Conservation (phyloP, 2,329 filamentous ascomycete species). For the Beauveria medogensis region DNA sequence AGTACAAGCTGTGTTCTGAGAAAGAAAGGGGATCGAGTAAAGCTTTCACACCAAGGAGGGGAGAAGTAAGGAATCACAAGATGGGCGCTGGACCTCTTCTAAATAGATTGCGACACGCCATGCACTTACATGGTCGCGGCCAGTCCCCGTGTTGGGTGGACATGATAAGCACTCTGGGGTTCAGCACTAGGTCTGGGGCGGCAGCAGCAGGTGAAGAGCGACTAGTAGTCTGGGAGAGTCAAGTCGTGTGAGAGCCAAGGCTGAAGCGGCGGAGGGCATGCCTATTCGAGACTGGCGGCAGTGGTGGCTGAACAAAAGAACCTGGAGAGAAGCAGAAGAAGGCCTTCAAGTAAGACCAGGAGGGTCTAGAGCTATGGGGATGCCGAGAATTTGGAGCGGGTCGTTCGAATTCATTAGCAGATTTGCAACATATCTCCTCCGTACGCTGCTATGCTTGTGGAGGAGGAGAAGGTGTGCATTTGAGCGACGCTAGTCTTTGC, state of each 20-base stretch:
- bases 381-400: slow-evolving; percentile 4
- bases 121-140: not conserved
- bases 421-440: not conserved
- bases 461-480: slow-evolving; percentile 3
- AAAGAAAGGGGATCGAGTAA: not conserved
- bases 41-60: not conserved
- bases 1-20: not conserved
- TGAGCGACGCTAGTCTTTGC: not conserved
- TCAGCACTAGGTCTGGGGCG: not conserved
- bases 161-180: slow-evolving; percentile 6
- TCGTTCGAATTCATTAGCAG: not conserved
- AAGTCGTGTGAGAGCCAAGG: slow-evolving; percentile 13
- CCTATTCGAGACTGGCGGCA: slow-evolving; percentile 15
- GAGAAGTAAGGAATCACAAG: not conserved
- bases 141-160: not conserved
- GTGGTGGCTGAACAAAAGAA: slow-evolving; percentile 16
- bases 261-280: slow-evolving; percentile 16
- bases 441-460: not conserved
- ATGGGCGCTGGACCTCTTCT: not conserved
- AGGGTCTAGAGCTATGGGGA: not conserved
- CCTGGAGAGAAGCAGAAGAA: not conserved
- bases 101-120: not conserved
- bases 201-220: not conserved
- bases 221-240: not conserved
- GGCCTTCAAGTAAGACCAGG: not conserved